Evolutionary conservation across 495 filamentous ascomycete species (phyloP).

Genomic region (Talaromyces borbonicus): DNA sequence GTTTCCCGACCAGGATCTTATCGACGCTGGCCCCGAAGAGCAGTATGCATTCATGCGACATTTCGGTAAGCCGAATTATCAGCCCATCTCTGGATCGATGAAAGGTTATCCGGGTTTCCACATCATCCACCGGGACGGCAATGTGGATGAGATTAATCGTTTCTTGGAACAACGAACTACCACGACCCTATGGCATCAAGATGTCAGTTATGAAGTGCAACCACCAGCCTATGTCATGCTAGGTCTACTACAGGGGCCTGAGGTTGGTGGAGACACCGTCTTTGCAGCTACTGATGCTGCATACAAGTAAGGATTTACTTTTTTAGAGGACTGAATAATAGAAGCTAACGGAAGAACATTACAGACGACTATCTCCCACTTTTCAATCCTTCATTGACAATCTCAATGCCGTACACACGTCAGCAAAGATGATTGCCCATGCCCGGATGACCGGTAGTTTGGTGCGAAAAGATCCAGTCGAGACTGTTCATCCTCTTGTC

Average conservation of each 20-base stretch:
- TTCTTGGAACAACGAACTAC: constrained; percentile 47
- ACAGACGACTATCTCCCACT: constrained; percentile 47
- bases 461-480: constrained; percentile 61
- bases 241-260: constrained; percentile 45
- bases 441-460: constrained; percentile 50
- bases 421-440: constrained; percentile 63
- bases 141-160: constrained; percentile 42
- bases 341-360: background rate
- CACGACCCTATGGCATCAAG: constrained; percentile 50
- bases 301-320: constrained; percentile 43
- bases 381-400: constrained; percentile 67
- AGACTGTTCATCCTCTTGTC: constrained; percentile 62
- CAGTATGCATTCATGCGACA: constrained; percentile 50
- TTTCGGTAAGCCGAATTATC: constrained; percentile 52
- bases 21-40: constrained; percentile 54
- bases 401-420: constrained; percentile 62
- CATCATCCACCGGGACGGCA: constrained; percentile 51
- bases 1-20: constrained; percentile 62
- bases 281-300: constrained; percentile 69
- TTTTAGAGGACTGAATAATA: too few relatives aligned
- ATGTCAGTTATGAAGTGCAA: constrained; percentile 51
- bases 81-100: constrained; percentile 45
- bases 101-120: constrained; percentile 47
- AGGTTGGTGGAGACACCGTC: constrained; percentile 65
- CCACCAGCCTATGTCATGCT: constrained; percentile 49